Evolutionary conservation across 192 early-diverging fungal genomes (phyloP).

Genomic region (Jimgerdemannia lactiflua): DNA sequence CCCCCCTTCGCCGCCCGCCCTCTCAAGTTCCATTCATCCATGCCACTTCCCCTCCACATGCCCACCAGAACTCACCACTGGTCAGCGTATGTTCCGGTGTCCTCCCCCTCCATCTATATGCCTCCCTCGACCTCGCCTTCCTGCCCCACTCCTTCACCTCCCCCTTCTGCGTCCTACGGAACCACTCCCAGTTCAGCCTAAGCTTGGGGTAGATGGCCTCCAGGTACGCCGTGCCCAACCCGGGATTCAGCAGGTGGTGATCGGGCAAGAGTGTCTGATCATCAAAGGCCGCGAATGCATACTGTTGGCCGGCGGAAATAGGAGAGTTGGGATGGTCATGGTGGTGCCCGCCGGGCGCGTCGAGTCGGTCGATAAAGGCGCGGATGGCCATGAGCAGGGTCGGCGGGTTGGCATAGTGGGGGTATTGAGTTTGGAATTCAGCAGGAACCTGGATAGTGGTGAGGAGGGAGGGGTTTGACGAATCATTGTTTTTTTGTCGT

Average conservation of each 20-base stretch:
- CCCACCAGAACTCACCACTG: no score
- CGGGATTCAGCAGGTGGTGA: conserved; percentile 36
- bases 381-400: conserved; percentile 74
- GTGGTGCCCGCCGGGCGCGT: conserved; percentile 20
- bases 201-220: conserved; percentile 61
- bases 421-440: conserved; percentile 92
- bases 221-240: conserved; percentile 43
- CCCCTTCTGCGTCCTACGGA: conserved; percentile 76
- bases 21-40: background rate
- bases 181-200: conserved; percentile 72
- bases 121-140: conserved; percentile 45
- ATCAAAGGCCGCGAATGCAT: conserved; percentile 13
- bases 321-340: no score
- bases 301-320: conserved; percentile 13
- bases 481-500: no score
- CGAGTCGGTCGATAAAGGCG: conserved; percentile 58
- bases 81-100: conserved; percentile 82
- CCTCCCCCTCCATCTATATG: conserved; percentile 90
- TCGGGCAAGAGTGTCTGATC: conserved; percentile 24
- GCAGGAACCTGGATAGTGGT: conserved; percentile 60
- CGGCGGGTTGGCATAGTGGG: conserved; percentile 92
- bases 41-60: no score
- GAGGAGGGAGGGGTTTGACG: no score
- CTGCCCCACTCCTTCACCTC: conserved; percentile 49
- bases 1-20: no score